phyloP scores from a whole-genome alignment of 768 basidiomycete genomes.

The Baorangia bicolor region DNA sequence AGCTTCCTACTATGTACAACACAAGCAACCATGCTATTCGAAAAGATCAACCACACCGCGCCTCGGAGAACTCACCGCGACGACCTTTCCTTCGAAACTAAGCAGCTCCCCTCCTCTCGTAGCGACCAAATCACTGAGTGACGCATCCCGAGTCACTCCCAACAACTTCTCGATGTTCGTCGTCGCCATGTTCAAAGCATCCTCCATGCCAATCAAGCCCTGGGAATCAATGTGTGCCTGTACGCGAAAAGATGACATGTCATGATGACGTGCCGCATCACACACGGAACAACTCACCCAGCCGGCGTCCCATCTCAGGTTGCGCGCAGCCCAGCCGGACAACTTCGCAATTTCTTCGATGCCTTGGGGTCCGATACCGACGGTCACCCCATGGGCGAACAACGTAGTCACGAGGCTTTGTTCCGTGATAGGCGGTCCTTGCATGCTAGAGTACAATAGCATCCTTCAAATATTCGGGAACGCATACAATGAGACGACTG shows the following conservation, averaged over 20 bases:
- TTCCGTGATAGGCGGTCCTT: constrained; percentile 71
- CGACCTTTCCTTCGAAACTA: constrained; percentile 45
- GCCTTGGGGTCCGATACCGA: constrained; percentile 51
- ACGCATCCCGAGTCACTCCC: constrained; percentile 29
- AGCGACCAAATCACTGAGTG: constrained; percentile 39
- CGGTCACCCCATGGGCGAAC: constrained; percentile 58
- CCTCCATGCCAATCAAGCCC: constrained; percentile 39
- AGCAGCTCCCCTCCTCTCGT: constrained; percentile 40
- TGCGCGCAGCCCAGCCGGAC: constrained; percentile 85
- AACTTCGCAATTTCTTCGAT: constrained; percentile 54
- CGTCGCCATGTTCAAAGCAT: constrained; percentile 42
- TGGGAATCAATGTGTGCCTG: constrained; percentile 37
- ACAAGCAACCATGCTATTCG: neutral
- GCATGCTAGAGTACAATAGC: constrained; percentile 39
- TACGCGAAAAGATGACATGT: neutral
- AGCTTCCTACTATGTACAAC: neutral
- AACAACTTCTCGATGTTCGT: constrained; percentile 44
- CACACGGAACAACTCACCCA: constrained; percentile 74
- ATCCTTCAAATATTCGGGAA: neutral
- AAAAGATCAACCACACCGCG: constrained; percentile 40
- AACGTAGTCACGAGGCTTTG: constrained; percentile 62
- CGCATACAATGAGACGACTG: constrained; percentile 18
- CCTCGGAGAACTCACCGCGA: constrained; percentile 40
- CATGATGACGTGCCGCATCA: neutral
- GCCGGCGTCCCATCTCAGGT: constrained; percentile 82